Percentiles rank a stretch among this genome's conserved stretches.
Evolutionary conservation across 148 eudicot species (phyloP).

Genomic region (Rhododendron williamsianum): DNA sequence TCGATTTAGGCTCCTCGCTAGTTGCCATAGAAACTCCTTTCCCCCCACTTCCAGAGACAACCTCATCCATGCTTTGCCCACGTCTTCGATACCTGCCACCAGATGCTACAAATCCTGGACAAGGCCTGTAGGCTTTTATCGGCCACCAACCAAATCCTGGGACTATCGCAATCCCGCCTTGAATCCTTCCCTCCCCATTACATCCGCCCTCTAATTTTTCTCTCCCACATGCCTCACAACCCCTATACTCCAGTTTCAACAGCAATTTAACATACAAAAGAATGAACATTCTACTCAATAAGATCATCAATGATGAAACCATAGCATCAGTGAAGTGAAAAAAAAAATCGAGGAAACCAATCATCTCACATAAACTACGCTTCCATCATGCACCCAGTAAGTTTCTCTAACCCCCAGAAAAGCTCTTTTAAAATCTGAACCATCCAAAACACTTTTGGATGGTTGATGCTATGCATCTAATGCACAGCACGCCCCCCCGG

Average conservation of each 20-base stretch:
- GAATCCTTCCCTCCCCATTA: constrained; percentile 92
- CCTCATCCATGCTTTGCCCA: constrained; percentile 93
- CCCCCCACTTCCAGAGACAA: constrained; percentile 53
- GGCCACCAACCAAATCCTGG: constrained; percentile 99
- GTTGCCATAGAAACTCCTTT: constrained; percentile 21
- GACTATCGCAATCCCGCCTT: constrained; percentile 86
- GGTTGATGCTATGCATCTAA: too few relatives aligned
- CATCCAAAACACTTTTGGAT: too few relatives aligned
- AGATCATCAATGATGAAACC: not conserved
- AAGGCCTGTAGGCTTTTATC: constrained; percentile 90
- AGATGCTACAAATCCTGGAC: constrained; percentile 73
- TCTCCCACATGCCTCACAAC: constrained; percentile 75
- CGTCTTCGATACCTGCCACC: constrained; percentile 80
- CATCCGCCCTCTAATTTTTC: constrained; percentile 69
- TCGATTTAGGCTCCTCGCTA: constrained; percentile 27
- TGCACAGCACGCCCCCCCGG: too few relatives aligned
- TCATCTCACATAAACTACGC: not conserved
- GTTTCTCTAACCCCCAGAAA: too few relatives aligned
- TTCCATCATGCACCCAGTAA: not conserved
- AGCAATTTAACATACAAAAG: not conserved
- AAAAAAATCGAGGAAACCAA: not conserved
- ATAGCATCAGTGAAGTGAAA: not conserved
- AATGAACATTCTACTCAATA: not conserved
- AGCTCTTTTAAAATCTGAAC: too few relatives aligned
- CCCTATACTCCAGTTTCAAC: constrained; percentile 19